Conservation (phyloP, 768 basidiomycete species). For the Mycena epipterygia region DNA sequence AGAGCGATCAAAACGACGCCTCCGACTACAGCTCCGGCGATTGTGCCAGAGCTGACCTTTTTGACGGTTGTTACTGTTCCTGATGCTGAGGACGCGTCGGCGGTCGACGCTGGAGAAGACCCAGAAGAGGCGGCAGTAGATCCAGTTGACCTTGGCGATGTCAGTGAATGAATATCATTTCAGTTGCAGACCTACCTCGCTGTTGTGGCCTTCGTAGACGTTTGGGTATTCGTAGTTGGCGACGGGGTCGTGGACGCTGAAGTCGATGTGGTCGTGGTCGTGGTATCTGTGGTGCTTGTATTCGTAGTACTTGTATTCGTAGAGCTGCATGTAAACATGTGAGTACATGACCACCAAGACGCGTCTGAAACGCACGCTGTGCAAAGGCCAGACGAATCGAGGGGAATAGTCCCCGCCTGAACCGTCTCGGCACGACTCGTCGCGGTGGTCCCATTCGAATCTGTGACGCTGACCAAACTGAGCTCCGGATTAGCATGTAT, state of each 20-base stretch:
- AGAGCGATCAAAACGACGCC: constrained; percentile 9
- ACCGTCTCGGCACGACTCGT: constrained; percentile 4
- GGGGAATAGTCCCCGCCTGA: neutral
- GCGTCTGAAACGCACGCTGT: constrained; percentile 2
- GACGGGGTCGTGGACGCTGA: neutral
- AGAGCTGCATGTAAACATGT: neutral
- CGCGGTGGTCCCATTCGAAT: neutral
- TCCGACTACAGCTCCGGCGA: constrained; percentile 13
- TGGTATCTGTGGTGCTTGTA: neutral
- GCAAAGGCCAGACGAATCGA: neutral
- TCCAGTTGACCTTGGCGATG: neutral
- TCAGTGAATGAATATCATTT: neutral
- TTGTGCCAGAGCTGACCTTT: constrained; percentile 5
- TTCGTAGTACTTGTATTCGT: neutral
- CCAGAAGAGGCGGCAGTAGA: neutral
- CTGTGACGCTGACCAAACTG: neutral
- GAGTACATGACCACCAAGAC: neutral
- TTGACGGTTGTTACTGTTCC: neutral
- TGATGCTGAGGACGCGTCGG: neutral
- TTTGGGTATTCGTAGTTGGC: neutral
- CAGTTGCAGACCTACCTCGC: neutral
- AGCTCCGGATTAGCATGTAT: neutral
- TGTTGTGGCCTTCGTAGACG: no score
- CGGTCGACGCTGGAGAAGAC: neutral
- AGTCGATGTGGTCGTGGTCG: neutral